Evolutionary conservation across 768 basidiomycete species (phyloP).

Genomic region (Candolleomyces eurysporus): DNA sequence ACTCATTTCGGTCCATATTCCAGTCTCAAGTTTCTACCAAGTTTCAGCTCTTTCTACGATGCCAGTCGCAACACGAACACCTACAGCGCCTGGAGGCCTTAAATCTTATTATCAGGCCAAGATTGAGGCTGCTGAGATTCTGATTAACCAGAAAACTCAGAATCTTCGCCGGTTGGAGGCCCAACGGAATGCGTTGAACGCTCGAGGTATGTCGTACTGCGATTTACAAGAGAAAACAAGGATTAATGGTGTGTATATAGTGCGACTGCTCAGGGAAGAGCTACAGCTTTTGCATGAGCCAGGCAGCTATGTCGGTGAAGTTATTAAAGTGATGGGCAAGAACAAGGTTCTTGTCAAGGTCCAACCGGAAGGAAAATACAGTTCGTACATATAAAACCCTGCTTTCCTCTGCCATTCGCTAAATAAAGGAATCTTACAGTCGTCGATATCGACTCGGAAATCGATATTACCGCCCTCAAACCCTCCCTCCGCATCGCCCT

Average conservation of each 20-base stretch:
- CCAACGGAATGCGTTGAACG: slow-evolving; percentile 95
- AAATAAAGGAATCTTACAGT: slow-evolving; percentile 45
- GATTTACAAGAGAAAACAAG: not conserved
- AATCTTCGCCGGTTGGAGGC: slow-evolving; percentile 94
- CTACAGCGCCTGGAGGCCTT: slow-evolving; percentile 59
- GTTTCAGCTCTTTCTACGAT: not conserved
- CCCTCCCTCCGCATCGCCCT: slow-evolving; percentile 91
- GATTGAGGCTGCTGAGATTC: slow-evolving; percentile 88
- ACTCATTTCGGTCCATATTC: not conserved
- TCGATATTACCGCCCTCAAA: slow-evolving; percentile 76
- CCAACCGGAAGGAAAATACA: slow-evolving; percentile 98
- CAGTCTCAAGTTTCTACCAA: not conserved
- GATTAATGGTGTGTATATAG: slow-evolving; percentile 35
- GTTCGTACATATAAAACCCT: slow-evolving; percentile 48
- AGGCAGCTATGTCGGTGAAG: slow-evolving; percentile 95
- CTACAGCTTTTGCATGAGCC: slow-evolving; percentile 92
- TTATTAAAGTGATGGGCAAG: slow-evolving; percentile 99
- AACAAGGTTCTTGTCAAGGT: slow-evolving; percentile 98
- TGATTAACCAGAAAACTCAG: slow-evolving; percentile 95
- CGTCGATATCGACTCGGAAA: slow-evolving; percentile 89
- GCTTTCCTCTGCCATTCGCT: not conserved
- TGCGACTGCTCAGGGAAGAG: slow-evolving; percentile 88
- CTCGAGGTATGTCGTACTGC: slow-evolving; percentile 60
- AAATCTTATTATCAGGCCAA: slow-evolving; percentile 95
- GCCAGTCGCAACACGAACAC: slow-evolving; percentile 33